These are phyloP conservation scores for Podospora australis DNA, from an alignment of 495 filamentous ascomycete species.

Conservation along the genomic window DNA sequence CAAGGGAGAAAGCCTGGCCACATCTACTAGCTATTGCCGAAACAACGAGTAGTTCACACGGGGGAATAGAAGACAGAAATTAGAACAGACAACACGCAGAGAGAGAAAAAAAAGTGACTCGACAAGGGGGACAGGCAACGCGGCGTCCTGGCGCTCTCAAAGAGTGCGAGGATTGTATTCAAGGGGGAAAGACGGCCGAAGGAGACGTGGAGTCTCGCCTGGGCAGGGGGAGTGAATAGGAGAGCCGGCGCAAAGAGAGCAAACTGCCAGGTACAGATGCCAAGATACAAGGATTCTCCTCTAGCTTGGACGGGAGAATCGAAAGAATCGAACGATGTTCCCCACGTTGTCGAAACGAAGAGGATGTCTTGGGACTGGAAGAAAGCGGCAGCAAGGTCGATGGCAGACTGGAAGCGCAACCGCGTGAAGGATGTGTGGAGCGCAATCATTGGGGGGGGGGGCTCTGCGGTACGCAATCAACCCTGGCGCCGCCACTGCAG, in stretches of 20 bases:
- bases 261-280: too few relatives aligned
- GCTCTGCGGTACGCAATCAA: constrained; percentile 10
- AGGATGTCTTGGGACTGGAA: neutral
- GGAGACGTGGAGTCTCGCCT: neutral
- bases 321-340: constrained; percentile 8
- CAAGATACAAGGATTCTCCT: too few relatives aligned
- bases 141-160: constrained; percentile 1
- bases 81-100: neutral
- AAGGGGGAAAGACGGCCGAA: constrained; percentile 10
- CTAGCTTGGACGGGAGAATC: neutral
- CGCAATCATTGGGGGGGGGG: constrained; percentile 1
- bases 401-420: too few relatives aligned
- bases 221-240: neutral
- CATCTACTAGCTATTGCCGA: constrained; percentile 1
- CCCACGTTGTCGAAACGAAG: constrained; percentile 12
- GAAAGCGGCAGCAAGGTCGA: neutral
- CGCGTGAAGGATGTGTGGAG: neutral
- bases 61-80: constrained; percentile 6
- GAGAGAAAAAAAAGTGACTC: constrained; percentile 16
- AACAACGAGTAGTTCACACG: neutral
- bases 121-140: constrained; percentile 6
- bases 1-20: too few relatives aligned
- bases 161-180: constrained; percentile 13
- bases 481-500: constrained; percentile 11
- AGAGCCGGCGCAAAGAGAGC: neutral